Evolutionary conservation across 2,329 filamentous ascomycete genomes (phyloP).

Genomic region (Coniochaeta prunicola): DNA sequence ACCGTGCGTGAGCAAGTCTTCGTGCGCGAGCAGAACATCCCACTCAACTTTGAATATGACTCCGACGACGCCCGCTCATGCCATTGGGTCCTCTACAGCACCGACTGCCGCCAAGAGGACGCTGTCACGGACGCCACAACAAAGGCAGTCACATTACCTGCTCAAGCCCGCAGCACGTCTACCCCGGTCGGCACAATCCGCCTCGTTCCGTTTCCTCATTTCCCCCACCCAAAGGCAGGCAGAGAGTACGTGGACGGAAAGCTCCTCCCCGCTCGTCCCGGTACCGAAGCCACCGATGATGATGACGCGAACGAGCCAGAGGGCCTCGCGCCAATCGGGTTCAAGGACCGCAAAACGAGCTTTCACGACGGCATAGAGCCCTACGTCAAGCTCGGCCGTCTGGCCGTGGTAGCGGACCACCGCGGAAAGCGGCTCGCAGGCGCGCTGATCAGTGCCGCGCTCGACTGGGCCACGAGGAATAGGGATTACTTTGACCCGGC

Average conservation of each 20-base stretch:
- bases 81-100: conserved; percentile 81
- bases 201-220: conserved; percentile 74
- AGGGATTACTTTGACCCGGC: conserved; percentile 39
- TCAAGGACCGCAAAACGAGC: conserved; percentile 36
- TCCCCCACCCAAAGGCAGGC: conserved; percentile 49
- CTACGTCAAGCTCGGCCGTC: conserved; percentile 74
- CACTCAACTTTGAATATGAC: conserved; percentile 68
- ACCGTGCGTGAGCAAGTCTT: conserved; percentile 54
- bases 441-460: conserved; percentile 58
- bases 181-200: conserved; percentile 68
- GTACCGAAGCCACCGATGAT: conserved; percentile 7
- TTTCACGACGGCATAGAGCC: conserved; percentile 59
- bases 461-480: conserved; percentile 61
- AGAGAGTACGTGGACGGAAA: conserved; percentile 39
- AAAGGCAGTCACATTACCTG: conserved; percentile 32
- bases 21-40: conserved; percentile 50
- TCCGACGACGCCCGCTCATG: conserved; percentile 70
- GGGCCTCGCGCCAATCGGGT: not conserved
- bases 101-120: conserved; percentile 26
- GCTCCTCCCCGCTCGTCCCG: conserved; percentile 13
- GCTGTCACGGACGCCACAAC: conserved; percentile 29
- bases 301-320: conserved; percentile 14
- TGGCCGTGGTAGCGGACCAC: conserved; percentile 62
- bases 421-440: conserved; percentile 58
- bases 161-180: conserved; percentile 34